phyloP scores from a whole-genome alignment of 192 early-diverging fungal genomes.

The Tieghemiomyces parasiticus region DNA sequence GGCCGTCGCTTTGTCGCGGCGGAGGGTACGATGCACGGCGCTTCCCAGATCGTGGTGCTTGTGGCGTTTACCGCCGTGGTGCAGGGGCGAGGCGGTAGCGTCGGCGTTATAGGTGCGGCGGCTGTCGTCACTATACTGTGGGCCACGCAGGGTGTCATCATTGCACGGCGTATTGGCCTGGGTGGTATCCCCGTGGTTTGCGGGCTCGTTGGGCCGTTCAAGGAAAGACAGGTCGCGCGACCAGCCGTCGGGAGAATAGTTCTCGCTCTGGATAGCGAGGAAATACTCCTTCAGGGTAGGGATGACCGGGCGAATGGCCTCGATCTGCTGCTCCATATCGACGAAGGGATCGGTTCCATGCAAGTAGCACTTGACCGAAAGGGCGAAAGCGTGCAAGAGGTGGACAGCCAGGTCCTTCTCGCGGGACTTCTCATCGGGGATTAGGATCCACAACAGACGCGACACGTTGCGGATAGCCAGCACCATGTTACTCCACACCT shows the following conservation, averaged over 20 bases:
- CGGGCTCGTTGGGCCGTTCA: too few relatives aligned
- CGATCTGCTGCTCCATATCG: background rate
- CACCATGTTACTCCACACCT: constrained; percentile 58
- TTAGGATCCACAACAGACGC: constrained; percentile 60
- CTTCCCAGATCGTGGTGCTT: constrained; percentile 8
- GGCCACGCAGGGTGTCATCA: constrained; percentile 5
- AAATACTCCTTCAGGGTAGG: constrained; percentile 4
- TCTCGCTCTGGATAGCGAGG: background rate
- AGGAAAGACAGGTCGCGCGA: background rate
- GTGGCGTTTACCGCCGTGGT: background rate
- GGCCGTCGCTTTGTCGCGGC: background rate
- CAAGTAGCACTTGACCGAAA: constrained; percentile 72
- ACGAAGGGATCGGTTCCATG: constrained; percentile 25
- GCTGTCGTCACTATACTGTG: background rate
- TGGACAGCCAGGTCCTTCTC: constrained; percentile 66
- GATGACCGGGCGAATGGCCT: constrained; percentile 7
- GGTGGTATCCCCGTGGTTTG: background rate
- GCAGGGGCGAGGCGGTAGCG: background rate
- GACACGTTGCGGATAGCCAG: constrained; percentile 59
- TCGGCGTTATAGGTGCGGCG: background rate
- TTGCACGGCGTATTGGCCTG: constrained; percentile 8
- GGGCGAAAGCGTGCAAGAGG: constrained; percentile 60
- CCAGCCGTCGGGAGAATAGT: background rate
- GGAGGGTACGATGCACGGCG: constrained; percentile 17
- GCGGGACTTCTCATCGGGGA: constrained; percentile 27